Percentiles rank a stretch among this genome's conserved stretches.
Conservation (phyloP, 2,329 filamentous ascomycete genomes). For the Aureobasidium musti region DNA sequence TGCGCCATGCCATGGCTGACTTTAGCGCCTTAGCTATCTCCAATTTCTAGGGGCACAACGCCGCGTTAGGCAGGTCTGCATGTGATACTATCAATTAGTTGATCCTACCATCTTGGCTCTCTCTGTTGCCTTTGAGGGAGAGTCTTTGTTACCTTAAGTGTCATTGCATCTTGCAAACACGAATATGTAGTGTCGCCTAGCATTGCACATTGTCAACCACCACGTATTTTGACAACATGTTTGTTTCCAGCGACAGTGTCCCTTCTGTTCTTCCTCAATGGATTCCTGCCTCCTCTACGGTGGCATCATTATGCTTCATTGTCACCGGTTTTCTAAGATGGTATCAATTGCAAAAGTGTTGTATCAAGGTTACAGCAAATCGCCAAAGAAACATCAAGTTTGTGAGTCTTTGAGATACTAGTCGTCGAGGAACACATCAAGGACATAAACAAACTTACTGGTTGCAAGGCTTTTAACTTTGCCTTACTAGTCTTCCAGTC, state of each 20-base stretch:
- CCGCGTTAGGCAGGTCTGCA: conserved; percentile 1
- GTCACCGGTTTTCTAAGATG: background rate
- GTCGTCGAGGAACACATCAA: background rate
- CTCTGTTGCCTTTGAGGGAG: background rate
- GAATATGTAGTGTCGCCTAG: background rate
- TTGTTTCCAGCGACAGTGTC: background rate
- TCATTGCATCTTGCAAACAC: background rate
- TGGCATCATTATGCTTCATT: background rate
- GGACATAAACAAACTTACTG: background rate
- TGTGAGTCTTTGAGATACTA: background rate
- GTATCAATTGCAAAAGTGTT: background rate
- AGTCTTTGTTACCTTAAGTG: background rate
- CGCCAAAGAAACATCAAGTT: background rate
- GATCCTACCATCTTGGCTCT: background rate
- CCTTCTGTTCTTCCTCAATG: background rate
- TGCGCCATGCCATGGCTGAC: background rate
- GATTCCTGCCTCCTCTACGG: background rate
- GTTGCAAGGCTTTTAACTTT: background rate
- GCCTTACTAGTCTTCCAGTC: background rate
- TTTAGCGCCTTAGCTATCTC: background rate
- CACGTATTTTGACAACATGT: background rate
- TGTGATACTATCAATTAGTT: background rate
- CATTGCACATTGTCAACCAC: background rate
- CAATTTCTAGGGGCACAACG: background rate
- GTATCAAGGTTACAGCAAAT: background rate